Base-by-base conservation (phyloP, 1,284 basidiomycete genomes). In the Heterobasidion parviporum region DNA sequence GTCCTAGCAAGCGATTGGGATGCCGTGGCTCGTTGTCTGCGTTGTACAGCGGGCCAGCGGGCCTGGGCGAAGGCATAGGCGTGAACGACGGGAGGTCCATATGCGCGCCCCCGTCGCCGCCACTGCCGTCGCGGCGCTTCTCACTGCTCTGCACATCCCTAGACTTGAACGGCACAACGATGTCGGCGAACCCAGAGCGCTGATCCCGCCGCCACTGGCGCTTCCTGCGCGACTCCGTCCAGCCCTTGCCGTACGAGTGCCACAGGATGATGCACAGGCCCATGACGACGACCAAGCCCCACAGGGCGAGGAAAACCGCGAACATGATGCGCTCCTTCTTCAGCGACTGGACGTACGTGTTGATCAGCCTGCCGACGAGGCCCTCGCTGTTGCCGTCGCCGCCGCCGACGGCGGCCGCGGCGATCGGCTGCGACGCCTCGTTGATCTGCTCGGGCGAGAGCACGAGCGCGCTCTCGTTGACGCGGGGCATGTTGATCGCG, bases 301-400 rank as follows among this genome's bases (percentile, higher is more conserved):
- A 98, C 1, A 96, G 72, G 0, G 74, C 86, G 56, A 96, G 77
- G 72, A 97, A 89, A 58, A 94, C 75, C 2, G 70, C 68, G 70
- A 96, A 97, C 77, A 94, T 89, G 56, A 87, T 67, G 33, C 86
- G 82, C 70, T 97, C 92, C 67, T 87, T 85, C 69, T 83, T 76
- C 59, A 98, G 75, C 12, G 83, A 81, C 16, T 72, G 72, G 20
- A 85, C 79, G 66, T 97, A 98, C 16, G 81, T 76, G 35, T 79
- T 72, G 60, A 97, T 80, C 54, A 98, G 73, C 53, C 79, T 78
- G 8, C 84, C 87, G 35, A 95, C 75, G 53, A 95, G 74, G 6
- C 93, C 90, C 3, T 70, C 71, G 58, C 80, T 74, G 34, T 77
- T 77, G 54, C 72, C 68, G 8, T 75, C 72, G 26, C 71, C 72